Base-by-base conservation (phyloP, 768 basidiomycete species). In the Auriscalpium orientale region DNA sequence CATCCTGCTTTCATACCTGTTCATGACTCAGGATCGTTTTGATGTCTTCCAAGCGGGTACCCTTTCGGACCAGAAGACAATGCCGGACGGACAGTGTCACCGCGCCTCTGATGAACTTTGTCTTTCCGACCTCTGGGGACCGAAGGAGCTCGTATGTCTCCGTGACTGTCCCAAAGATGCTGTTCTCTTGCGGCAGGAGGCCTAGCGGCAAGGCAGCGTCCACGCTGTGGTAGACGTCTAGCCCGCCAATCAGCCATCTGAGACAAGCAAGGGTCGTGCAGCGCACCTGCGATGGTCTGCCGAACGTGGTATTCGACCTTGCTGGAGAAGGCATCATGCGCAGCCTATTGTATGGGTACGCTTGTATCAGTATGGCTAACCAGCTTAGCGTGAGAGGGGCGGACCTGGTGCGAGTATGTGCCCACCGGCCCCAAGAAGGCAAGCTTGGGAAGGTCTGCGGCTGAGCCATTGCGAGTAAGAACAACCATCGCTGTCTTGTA, bases 161-260 rank as follows among this genome's bases (percentile, higher is more conserved):
- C 20, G 81, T 70, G 8, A 92, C 89, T 16, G 72, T 74, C 11
- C 89, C 89, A 61, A 83, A 85, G 37, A 81, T 85, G 15, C 82
- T 82, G 62, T 92, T 92, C 68, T 92, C 89, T 67, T 88, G 85
- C 20, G 89, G 89, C 33, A 91, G 74, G n/a, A 91, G 75, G 22
- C 79, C 89, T 49, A 81, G 74, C 22, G 77, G 75, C 35, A 70
- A 64, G 7, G 65, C 66, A 11, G 71, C 55, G 7, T 79, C 76
- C 43, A 91, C 67, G 16, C 77, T 68, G 46, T 75, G 66, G 57
- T 86, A 83, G 21, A 85, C 82, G 56, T 79, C 89, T 91, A 65
- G 8, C 18, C n/a, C n/a, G 13, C 12, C 59, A 48, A 56, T 48
- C 22, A 53, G 35, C 45, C 20, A 8, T 15, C 34, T 15, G 20